Evolutionary conservation across 2,329 filamentous ascomycete genomes (phyloP), one percentile per base, ranked within the genome.

Genomic region (Furcasterigmium sp.): DNA sequence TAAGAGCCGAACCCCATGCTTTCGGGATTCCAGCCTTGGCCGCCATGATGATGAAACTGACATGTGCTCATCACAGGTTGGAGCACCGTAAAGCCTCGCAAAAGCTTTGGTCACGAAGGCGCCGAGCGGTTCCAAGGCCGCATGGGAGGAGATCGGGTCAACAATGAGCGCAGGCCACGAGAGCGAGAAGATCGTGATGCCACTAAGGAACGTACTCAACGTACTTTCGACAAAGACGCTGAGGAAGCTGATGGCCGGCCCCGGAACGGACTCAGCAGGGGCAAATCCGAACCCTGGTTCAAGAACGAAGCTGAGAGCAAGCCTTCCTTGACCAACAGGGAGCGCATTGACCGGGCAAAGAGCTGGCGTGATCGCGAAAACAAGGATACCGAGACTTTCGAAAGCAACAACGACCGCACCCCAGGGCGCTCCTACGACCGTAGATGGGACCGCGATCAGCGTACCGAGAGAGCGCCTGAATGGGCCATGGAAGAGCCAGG

Each of bases 401-500:
- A 50, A 51, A 35, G 18, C 32, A 35, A 69, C 37, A 69, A 76
- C 40, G 85, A 88, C 52, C 84, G 84, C 70, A 69, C 70, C 43
- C 67, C 62, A 30, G 76, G 72, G 49, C 63, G 65, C 34, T 58
- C 50, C 42, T 64, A 65, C 25, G 72, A 75, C 20, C 64, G 71
- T 51, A 69, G 73, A 45, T 80, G 78, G 73, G 76, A 80, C 46
- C 69, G 76, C 45, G 70, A 81, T 20, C 73, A 74, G 26, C 76
- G 78, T 45, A 67, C 76, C 51, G 89, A 94, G 58, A 82, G 87
- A 51, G 88, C 95, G 40, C 91, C 91, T 5, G 91, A 95, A 63
- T 95, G 91, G 91, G 75, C 95, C 63, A 89, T 94, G 57, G 77
- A 84, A 46, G 80, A 82, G 14, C 75, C 75, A 18, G 83, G 85